Evolutionary conservation across 2,329 filamentous ascomycete genomes (phyloP).

Genomic region (Fusarium agapanthi): DNA sequence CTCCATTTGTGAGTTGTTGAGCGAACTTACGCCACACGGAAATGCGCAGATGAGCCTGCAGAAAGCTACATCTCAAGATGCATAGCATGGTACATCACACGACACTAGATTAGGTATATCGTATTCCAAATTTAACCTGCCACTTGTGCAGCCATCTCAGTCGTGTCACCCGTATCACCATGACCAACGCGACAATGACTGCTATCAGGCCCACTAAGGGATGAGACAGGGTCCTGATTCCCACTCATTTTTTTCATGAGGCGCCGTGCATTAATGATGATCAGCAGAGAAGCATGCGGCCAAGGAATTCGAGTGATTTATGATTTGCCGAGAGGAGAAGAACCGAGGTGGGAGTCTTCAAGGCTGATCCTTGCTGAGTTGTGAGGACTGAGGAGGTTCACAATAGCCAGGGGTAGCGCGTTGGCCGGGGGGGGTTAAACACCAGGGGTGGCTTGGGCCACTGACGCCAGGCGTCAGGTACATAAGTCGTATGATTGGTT

Average conservation of each 20-base stretch:
- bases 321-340: slow-evolving; percentile 9
- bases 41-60: neutral
- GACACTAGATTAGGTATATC: neutral
- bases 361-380: slow-evolving; percentile 3
- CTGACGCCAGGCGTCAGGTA: slow-evolving; percentile 39
- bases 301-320: slow-evolving; percentile 18
- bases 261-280: slow-evolving; percentile 37
- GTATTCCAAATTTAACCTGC: slow-evolving; percentile 28
- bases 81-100: neutral
- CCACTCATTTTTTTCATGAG: slow-evolving; percentile 9
- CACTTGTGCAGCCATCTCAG: slow-evolving; percentile 19
- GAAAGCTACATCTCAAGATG: neutral
- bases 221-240: slow-evolving; percentile 14
- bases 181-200: neutral
- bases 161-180: neutral
- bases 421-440: neutral
- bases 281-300: slow-evolving; percentile 33
- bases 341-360: slow-evolving; percentile 1
- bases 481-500: slow-evolving; percentile 34
- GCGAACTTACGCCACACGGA: neutral
- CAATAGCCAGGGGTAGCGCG: slow-evolving; percentile 19
- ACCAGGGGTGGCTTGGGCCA: slow-evolving; percentile 22
- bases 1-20: neutral
- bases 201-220: neutral
- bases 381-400: slow-evolving; percentile 20